Base-by-base conservation (phyloP, 345 rosid genomes). In the Raphanus sativus region DNA sequence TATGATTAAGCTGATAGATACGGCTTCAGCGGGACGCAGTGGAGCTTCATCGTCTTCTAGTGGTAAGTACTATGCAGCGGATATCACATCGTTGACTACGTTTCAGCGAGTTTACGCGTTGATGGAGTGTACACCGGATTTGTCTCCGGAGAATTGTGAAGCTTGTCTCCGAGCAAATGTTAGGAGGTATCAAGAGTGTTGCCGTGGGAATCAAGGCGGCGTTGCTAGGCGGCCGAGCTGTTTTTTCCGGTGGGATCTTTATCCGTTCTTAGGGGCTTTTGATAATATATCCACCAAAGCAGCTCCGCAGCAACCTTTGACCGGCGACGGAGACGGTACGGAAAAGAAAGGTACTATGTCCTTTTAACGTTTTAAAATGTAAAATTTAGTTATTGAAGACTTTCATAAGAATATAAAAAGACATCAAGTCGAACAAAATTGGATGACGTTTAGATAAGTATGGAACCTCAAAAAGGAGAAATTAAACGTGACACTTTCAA, bases 191-290 rank as follows among this genome's bases (percentile, higher is more conserved):
- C 81, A 78, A 13, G 24, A 0, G 1, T 85, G 85, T 56, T 84
- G 87, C 48, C 33, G 25, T 1, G 73, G 71, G 1, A 78, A 28
- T 38, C 45, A 1, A 21, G 93, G 89, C 26, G 87, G 78, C 0
- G 76, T 61, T 50, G 58, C 71, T 17, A 6, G 81, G 40, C 0
- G 13, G 3, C 83, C 90, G 0, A 89, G 86, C 67, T 89, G 88
- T 61, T 76, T 54, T 15, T 3, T 84, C 11, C 80, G 87, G 40
- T 85, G 29, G 58, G 87, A 87, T 65, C 3, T 71, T 6, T 77
- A 66, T 65, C 65, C 55, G 0, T 87, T 87, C 29, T 84, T 67
- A 59, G 67, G 80, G 17, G 78, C 73, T 42, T 75, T 75, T 62
- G 81, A 52, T 52, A 67, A 75, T 75, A 29, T 30, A 38, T 13